Evolutionary conservation across 2,329 filamentous ascomycete genomes (phyloP).

Genomic region (Domatiomyces catenatus): DNA sequence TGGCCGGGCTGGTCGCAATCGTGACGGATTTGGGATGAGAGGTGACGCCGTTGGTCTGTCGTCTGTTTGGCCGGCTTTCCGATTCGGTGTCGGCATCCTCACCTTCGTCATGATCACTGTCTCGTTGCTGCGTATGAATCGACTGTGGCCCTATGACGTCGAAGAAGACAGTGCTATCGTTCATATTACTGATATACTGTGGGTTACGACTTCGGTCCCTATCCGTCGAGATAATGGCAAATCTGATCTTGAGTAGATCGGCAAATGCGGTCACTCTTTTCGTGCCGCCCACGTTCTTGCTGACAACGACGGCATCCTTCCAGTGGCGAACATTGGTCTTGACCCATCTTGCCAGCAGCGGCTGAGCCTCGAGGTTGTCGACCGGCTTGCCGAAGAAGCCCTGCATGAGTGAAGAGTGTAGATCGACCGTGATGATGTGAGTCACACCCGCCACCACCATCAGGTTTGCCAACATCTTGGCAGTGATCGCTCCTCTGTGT

Average conservation of each 20-base stretch:
- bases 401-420: conserved; percentile 97
- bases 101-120: conserved; percentile 10
- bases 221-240: conserved; percentile 87
- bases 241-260: conserved; percentile 91
- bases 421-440: conserved; percentile 92
- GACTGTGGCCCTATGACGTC: conserved; percentile 41
- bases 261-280: conserved; percentile 93
- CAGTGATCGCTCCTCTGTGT: conserved; percentile 88
- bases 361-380: conserved; percentile 92
- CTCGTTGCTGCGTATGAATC: conserved; percentile 8
- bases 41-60: background rate
- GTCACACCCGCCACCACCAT: conserved; percentile 86
- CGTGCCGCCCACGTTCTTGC: conserved; percentile 93
- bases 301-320: conserved; percentile 87
- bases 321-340: conserved; percentile 66
- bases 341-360: conserved; percentile 90
- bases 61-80: conserved; percentile 13
- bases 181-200: conserved; percentile 43
- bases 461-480: conserved; percentile 90
- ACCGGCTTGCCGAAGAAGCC: conserved; percentile 97
- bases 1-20: conserved; percentile 18
- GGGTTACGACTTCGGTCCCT: conserved; percentile 32
- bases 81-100: conserved; percentile 20
- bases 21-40: conserved; percentile 13
- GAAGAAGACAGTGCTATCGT: conserved; percentile 62